A percentile compares a stretch with the other conserved stretches of the same genome.
phyloP scores from a whole-genome alignment of 2,329 filamentous ascomycete genomes.

The Rugonectria rugulosa region DNA sequence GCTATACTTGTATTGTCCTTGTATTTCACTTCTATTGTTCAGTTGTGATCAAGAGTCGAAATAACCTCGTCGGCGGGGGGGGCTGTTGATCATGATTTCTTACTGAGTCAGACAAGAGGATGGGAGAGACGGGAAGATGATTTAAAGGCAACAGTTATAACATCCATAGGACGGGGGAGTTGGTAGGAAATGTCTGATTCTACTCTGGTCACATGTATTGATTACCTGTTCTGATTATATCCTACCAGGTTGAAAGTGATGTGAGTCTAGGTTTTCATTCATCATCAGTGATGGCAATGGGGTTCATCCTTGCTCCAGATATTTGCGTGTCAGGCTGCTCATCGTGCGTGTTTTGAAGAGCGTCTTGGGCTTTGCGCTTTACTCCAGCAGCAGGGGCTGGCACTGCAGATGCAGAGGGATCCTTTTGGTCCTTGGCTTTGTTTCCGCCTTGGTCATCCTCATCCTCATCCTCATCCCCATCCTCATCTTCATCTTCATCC shows the following conservation, averaged over 20 bases:
- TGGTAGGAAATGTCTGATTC: slow-evolving; percentile 24
- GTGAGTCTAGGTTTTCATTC: neutral
- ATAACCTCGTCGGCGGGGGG: too few relatives aligned
- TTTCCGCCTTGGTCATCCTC: neutral
- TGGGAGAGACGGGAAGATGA: slow-evolving; percentile 22
- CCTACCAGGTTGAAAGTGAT: too few relatives aligned
- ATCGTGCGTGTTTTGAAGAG: neutral
- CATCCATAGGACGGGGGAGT: slow-evolving; percentile 39
- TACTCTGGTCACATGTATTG: slow-evolving; percentile 18
- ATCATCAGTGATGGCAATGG: neutral
- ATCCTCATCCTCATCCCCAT: neutral
- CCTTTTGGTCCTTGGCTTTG: neutral
- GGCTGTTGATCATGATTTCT: slow-evolving; percentile 27
- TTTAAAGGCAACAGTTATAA: slow-evolving; percentile 29
- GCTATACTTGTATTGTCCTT: slow-evolving; percentile 4
- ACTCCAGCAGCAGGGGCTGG: neutral
- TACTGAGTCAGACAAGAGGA: slow-evolving; percentile 5
- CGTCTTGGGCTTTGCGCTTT: neutral
- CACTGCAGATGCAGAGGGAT: neutral
- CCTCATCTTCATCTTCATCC: neutral
- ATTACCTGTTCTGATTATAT: too few relatives aligned
- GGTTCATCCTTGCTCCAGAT: neutral
- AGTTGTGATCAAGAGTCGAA: slow-evolving; percentile 30
- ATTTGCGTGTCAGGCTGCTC: too few relatives aligned
- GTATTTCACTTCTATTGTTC: slow-evolving; percentile 29